phyloP scores from a whole-genome alignment of 345 rosid genomes.

The Psidium guajava region DNA sequence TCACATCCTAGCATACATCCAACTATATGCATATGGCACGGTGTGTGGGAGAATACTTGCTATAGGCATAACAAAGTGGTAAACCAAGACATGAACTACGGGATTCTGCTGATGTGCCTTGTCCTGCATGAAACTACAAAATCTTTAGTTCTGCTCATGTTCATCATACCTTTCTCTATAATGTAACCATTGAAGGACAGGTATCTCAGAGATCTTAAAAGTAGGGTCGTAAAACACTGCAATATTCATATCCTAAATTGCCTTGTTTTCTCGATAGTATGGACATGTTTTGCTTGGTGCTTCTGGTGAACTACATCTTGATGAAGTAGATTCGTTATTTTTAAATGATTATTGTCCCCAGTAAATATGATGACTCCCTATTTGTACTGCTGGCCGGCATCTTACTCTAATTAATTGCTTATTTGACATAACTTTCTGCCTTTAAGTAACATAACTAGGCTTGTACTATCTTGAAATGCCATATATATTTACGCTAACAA shows the following conservation, averaged over 20 bases:
- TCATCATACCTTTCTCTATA: neutral
- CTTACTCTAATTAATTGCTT: neutral
- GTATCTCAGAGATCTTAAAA: neutral
- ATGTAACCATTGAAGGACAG: neutral
- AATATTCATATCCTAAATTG: neutral
- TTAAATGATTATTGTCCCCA: neutral
- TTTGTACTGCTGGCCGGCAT: neutral
- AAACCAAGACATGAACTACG: neutral
- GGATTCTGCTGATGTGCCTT: neutral
- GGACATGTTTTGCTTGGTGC: neutral
- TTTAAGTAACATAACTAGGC: neutral
- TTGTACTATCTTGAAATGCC: neutral
- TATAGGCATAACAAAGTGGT: neutral
- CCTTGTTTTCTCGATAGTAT: neutral
- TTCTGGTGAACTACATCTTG: neutral
- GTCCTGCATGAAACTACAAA: neutral
- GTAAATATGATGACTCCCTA: neutral
- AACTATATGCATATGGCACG: neutral
- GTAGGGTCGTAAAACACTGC: neutral
- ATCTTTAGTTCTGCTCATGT: neutral
- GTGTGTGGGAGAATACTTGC: neutral
- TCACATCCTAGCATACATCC: neutral
- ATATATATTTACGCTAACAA: neutral
- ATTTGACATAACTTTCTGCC: neutral
- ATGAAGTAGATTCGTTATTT: neutral